These are phyloP conservation scores for Euphorbia pulcherrima DNA, from an alignment of 345 rosid species.

Conservation along the genomic window DNA sequence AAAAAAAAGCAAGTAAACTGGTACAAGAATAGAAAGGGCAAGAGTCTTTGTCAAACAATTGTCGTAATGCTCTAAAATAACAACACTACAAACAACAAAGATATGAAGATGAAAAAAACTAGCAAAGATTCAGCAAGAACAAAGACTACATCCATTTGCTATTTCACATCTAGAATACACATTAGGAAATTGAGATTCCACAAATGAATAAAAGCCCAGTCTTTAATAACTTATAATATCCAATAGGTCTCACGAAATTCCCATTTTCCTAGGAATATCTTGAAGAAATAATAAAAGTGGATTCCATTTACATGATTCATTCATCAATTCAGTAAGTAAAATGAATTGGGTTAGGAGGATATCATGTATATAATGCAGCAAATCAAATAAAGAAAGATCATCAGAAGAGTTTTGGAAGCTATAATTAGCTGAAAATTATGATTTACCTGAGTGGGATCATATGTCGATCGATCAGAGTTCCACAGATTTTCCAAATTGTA, in stretches of 20 bases:
- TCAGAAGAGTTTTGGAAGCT: neutral
- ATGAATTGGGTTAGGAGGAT: neutral
- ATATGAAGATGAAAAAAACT: neutral
- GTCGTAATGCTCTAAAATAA: too few species aligned
- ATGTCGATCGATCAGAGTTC: conserved; percentile 28
- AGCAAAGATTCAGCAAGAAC: neutral
- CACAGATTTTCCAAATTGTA: conserved; percentile 74
- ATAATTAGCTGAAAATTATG: neutral
- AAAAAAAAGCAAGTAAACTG: too few species aligned
- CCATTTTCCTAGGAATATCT: neutral
- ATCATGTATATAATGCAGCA: neutral
- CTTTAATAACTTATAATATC: neutral
- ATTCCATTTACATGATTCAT: neutral
- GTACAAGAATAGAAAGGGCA: neutral
- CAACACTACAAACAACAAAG: neutral
- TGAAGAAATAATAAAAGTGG: neutral
- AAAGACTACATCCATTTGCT: neutral
- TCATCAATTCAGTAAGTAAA: neutral
- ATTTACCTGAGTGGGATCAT: conserved; percentile 49
- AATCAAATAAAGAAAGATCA: neutral
- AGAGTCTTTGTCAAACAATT: neutral
- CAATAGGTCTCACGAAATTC: neutral
- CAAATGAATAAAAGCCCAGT: neutral
- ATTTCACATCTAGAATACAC: neutral
- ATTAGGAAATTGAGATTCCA: neutral